These are phyloP conservation scores for Dimargaris verticillata DNA, from an alignment of 192 early-diverging fungal genomes.

Conservation along the genomic window DNA sequence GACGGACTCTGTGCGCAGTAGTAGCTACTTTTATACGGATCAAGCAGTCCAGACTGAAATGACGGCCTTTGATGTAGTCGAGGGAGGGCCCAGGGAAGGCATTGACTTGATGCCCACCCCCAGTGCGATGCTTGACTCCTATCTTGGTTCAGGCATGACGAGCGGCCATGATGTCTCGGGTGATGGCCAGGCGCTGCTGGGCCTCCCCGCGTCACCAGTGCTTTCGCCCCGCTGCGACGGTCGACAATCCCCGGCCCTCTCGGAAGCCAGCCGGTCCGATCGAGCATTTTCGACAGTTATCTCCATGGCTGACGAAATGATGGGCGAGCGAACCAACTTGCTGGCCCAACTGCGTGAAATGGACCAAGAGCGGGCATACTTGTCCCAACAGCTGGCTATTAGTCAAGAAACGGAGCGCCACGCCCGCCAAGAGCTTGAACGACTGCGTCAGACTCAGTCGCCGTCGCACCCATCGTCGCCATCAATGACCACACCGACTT, in stretches of 20 bases:
- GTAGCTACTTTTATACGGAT: neutral
- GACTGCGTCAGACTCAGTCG: neutral
- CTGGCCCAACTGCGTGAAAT: neutral
- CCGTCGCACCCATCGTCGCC: neutral
- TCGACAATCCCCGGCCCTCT: neutral
- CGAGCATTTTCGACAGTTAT: neutral
- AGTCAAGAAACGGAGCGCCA: neutral
- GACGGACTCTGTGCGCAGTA: neutral
- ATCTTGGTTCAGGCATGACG: no score
- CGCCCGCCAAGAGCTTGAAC: neutral
- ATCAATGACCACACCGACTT: no score
- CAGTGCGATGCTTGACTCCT: neutral
- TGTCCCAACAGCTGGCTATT: conserved; percentile 4
- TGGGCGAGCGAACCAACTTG: conserved; percentile 7
- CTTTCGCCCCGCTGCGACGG: neutral
- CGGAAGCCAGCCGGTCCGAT: neutral
- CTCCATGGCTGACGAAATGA: neutral
- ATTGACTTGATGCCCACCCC: neutral
- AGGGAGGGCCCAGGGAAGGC: neutral
- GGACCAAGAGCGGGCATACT: conserved; percentile 3
- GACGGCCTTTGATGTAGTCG: neutral
- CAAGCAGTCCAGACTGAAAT: neutral
- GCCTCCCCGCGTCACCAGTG: neutral
- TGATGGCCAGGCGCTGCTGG: neutral
- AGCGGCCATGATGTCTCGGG: neutral